A percentile compares a stretch with the other conserved stretches of the same genome.
phyloP scores from a whole-genome alignment of 2,329 filamentous ascomycete genomes.

The Curvularia sp. region DNA sequence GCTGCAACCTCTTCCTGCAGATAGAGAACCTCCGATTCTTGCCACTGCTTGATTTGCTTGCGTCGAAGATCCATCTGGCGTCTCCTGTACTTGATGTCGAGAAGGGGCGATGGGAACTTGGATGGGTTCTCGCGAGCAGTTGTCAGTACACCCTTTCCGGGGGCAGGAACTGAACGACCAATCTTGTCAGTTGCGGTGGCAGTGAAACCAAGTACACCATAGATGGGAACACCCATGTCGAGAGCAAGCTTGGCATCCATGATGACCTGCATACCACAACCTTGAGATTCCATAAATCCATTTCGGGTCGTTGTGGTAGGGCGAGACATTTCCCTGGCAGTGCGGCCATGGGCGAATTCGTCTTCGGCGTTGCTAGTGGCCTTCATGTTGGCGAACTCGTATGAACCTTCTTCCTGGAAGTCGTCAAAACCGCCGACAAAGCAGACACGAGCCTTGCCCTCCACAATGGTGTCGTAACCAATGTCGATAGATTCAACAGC shows the following conservation, averaged over 20 bases:
- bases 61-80: conserved; percentile 93
- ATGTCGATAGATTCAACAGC: conserved; percentile 97
- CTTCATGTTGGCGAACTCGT: conserved; percentile 99
- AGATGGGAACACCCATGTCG: conserved; percentile 98
- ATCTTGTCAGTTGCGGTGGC: conserved; percentile 99
- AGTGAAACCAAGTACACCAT: conserved; percentile 91
- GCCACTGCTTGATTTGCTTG: conserved; percentile 94
- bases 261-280: conserved; percentile 96
- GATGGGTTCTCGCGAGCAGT: conserved; percentile 88
- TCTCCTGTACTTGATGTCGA: conserved; percentile 97
- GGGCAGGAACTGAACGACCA: conserved; percentile 93
- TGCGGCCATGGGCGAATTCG: conserved; percentile 93
- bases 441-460: conserved; percentile 96
- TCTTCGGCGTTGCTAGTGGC: conserved; percentile 98
- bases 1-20: conserved; percentile 90
- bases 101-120: conserved; percentile 92
- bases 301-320: conserved; percentile 96
- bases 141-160: conserved; percentile 94
- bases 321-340: conserved; percentile 95
- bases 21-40: conserved; percentile 92
- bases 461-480: conserved; percentile 97
- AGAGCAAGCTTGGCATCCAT: conserved; percentile 96
- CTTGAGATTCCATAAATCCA: conserved; percentile 99
- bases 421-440: conserved; percentile 99
- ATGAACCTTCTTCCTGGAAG: conserved; percentile 98